Base-by-base conservation (phyloP, 768 basidiomycete genomes). In the Phallus indusiatus region DNA sequence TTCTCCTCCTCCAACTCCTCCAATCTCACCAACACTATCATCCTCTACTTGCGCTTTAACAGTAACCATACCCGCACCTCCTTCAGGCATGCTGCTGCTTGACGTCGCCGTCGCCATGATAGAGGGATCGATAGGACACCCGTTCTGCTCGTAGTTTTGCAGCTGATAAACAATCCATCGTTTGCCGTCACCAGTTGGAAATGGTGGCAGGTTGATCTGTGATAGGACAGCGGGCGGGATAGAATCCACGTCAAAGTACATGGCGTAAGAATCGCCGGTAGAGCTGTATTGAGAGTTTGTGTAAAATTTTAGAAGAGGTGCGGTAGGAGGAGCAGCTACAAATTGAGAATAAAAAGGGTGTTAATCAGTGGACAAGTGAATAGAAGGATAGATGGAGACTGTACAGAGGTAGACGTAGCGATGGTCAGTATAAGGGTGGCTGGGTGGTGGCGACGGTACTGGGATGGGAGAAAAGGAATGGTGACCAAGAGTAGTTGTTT, bases 391-490 rank as follows among this genome's bases (percentile, higher is more conserved):
- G 18, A 22, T 12, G 18, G 24, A 51, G 14, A 11, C 50, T 12
- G 28, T 52, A 52, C 57, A 20, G n/a, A 36, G 47, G 35, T 50
- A 50, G 35, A 48, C 50, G 37, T 59, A 59, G 20, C 50, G 20
- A 47, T 59, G 49, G 24, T n/a, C 36, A 14, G 48, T n/a, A 20
- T 59, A 51, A 14, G 57, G 57, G 35, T 59, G 57, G 50, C 17
- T 34, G 14, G 36, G 50, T 21, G 21, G 50, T 16, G 55, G 55
- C n/a, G 55, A 56, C 3, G 57, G 57, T 18, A 48, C n/a, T 11
- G 36, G 57, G 17, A 50, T 34, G 22, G 57, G 57, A 17, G 57
- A 59, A 11, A 53, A n/a, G 14, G 57, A 50, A 22, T n/a, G 56
- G 9, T 47, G 56, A n/a, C 50, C 9, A 42, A 42, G 42, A 42